Evolutionary conservation across 495 filamentous ascomycete species (phyloP).

Genomic region (Staphylotrichum longicolle): DNA sequence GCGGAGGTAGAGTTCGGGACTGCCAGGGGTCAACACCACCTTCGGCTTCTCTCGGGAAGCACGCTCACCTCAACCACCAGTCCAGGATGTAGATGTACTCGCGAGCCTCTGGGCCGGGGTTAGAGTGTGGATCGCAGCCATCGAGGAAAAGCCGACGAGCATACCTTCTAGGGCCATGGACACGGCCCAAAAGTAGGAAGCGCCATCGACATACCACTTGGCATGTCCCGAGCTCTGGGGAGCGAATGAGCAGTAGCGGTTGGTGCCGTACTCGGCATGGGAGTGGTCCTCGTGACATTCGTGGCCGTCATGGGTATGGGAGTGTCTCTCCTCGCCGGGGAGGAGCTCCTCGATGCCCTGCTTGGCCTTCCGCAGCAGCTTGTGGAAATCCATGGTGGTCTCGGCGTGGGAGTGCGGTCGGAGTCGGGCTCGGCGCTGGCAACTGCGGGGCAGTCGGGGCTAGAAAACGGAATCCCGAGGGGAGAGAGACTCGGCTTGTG

Average conservation of each 20-base stretch:
- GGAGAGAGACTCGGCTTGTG: not conserved
- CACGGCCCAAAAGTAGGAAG: slow-evolving; percentile 88
- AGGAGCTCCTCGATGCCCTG: slow-evolving; percentile 33
- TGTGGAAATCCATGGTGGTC: slow-evolving; percentile 22
- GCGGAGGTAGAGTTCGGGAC: slow-evolving; percentile 84
- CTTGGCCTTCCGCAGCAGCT: slow-evolving; percentile 24
- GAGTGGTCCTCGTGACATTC: slow-evolving; percentile 33
- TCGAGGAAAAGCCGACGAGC: not conserved
- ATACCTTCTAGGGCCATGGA: slow-evolving; percentile 71
- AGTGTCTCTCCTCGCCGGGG: slow-evolving; percentile 37
- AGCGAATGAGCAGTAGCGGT: slow-evolving; percentile 82
- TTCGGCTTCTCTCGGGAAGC: slow-evolving; percentile 5
- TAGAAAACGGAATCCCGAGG: not conserved
- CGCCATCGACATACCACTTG: slow-evolving; percentile 95
- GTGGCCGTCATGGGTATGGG: slow-evolving; percentile 40
- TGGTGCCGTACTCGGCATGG: slow-evolving; percentile 43
- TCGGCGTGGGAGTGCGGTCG: not conserved
- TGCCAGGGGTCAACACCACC: slow-evolving; percentile 14
- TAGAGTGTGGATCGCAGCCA: slow-evolving; percentile 18
- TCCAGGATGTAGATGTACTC: slow-evolving; percentile 92
- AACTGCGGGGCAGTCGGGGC: slow-evolving; percentile 11
- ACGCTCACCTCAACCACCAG: slow-evolving; percentile 73
- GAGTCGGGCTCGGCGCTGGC: not conserved
- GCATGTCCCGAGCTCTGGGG: slow-evolving; percentile 83
- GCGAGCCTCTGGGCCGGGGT: slow-evolving; percentile 54